A percentile compares a stretch with the other conserved stretches of the same genome.
phyloP scores from a whole-genome alignment of 2,329 filamentous ascomycete genomes.

The Calonectria hawksworthii region DNA sequence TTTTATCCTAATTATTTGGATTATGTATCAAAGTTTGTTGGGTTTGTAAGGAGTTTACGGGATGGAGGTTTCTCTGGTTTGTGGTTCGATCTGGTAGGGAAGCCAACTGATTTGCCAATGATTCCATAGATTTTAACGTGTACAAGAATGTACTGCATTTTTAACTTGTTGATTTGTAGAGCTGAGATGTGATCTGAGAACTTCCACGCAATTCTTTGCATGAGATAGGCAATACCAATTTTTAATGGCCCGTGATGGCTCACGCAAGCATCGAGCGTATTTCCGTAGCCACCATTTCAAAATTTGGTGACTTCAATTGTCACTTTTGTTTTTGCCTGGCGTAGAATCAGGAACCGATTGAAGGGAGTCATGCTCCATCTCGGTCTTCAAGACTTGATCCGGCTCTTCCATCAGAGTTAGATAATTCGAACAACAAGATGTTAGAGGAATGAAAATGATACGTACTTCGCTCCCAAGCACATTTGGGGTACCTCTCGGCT shows the following conservation, averaged over 20 bases:
- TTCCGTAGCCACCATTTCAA: neutral
- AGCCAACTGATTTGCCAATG: neutral
- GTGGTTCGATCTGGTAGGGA: neutral
- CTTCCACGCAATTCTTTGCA: neutral
- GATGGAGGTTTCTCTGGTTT: neutral
- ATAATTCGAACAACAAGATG: too few species aligned
- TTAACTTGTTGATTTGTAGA: neutral
- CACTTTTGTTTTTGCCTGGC: neutral
- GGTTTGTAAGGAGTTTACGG: neutral
- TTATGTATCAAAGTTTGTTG: neutral
- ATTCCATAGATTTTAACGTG: neutral
- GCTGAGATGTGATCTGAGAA: neutral
- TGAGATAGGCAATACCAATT: neutral
- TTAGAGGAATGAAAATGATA: too few species aligned
- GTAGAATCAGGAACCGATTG: too few species aligned
- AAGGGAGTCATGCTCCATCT: too few species aligned
- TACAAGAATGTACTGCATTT: neutral
- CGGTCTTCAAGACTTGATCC: too few species aligned
- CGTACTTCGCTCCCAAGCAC: too few species aligned
- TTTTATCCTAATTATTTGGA: slow-evolving; percentile 1
- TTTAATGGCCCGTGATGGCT: neutral
- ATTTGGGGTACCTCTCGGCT: too few species aligned
- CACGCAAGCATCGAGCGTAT: neutral
- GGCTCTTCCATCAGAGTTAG: too few species aligned
- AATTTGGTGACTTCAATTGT: neutral